Base-by-base conservation (phyloP, 257 asterid species). In the Euphrasia confusa region DNA sequence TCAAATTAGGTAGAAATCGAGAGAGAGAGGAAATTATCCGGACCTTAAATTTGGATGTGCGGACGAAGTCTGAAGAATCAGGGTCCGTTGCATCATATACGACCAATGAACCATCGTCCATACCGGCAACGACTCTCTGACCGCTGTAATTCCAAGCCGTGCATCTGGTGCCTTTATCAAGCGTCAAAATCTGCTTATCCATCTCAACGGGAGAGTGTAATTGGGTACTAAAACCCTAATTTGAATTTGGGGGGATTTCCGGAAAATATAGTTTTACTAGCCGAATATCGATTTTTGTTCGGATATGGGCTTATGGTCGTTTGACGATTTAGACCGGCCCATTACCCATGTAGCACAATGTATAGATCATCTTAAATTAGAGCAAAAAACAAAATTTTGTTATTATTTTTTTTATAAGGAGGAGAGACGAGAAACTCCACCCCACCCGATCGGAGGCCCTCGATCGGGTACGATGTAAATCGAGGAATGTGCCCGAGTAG, bases 61-160 rank as follows among this genome's bases (percentile, higher is more conserved):
- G 28, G 17, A 21, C 18, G 12, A 50, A 50, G 17, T 0, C 56
- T 2, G 56, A 50, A 50, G 56, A 50, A 50, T 15, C 56, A 17
- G 56, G 56, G 21, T 50, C 56, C 56, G 21, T 18, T 1, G 56
- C 17, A 78, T 82, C 85, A 61, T 80, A 85, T 42, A 87, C 58
- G 70, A 72, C 68, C 66, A 90, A 60, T 39, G 80, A 56, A 63
- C 95, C 96, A 66, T 90, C 79, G 17, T 18, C 53, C 44, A 80
- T 74, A 45, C 91, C 96, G 30, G 94, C 83, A 6, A 78, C 90
- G 74, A 90, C 67, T 75, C 96, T 83, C 55, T 85, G 94, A 24
- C 95, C 94, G 69, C 84, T 79, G 70, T 77, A 84, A 75, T 87
- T 87, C 96, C 97, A 90, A 44, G 90, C 84, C 10, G 91, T 77